phyloP scores from a whole-genome alignment of 2,329 filamentous ascomycete species.

The Venturia asperata region DNA sequence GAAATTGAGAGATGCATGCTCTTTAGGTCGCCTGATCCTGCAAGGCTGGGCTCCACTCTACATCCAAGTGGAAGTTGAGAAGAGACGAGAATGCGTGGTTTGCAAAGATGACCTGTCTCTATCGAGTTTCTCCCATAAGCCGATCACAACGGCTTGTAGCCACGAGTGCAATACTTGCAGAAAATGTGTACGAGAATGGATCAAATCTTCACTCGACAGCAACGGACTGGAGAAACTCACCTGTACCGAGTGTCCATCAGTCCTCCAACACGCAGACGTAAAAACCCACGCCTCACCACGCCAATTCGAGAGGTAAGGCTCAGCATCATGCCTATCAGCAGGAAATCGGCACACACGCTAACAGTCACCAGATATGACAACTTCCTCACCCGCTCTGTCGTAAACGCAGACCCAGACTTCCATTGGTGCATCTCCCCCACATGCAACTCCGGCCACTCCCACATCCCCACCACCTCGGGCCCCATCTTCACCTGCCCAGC shows the following conservation, averaged over 20 bases:
- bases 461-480: not conserved
- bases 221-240: slow-evolving; percentile 6
- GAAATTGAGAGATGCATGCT: too few relatives aligned
- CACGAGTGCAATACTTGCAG: slow-evolving; percentile 10
- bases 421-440: slow-evolving; percentile 8
- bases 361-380: not conserved
- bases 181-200: slow-evolving; percentile 10
- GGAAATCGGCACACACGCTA: not conserved
- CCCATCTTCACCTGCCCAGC: slow-evolving; percentile 12
- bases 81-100: too few relatives aligned
- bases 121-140: too few relatives aligned
- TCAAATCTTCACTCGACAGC: slow-evolving; percentile 7
- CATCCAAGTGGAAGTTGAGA: too few relatives aligned
- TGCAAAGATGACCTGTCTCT: too few relatives aligned
- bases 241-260: not conserved
- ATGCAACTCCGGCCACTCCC: slow-evolving; percentile 1
- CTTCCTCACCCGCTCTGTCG: slow-evolving; percentile 1
- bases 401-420: slow-evolving; percentile 9
- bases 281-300: not conserved
- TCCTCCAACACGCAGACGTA: slow-evolving; percentile 13
- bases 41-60: too few relatives aligned
- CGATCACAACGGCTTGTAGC: not conserved
- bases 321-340: not conserved
- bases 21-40: too few relatives aligned
- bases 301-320: not conserved